Conservation (phyloP, 2,329 filamentous ascomycete genomes). For the Uncinocarpus reesii region DNA sequence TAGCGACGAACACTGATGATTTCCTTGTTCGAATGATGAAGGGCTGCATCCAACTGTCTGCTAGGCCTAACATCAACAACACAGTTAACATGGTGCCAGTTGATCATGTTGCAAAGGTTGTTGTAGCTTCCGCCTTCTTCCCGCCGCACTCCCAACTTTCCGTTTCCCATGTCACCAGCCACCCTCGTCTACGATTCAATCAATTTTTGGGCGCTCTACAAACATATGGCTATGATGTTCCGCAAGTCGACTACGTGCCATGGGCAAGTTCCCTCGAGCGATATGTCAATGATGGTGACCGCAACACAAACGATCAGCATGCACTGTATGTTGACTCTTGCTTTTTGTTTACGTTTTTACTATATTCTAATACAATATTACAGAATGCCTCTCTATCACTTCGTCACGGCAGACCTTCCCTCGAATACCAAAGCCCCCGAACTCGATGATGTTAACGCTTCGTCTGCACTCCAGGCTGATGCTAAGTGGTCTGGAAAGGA, state of each 20-base stretch:
- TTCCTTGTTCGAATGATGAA: constrained; percentile 81
- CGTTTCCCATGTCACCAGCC: constrained; percentile 69
- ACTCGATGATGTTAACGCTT: constrained; percentile 62
- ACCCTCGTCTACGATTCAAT: constrained; percentile 68
- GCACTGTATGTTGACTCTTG: constrained; percentile 21
- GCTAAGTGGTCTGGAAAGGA: constrained; percentile 46
- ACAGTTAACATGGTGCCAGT: constrained; percentile 86
- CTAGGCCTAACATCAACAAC: constrained; percentile 68
- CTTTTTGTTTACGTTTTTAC: neutral
- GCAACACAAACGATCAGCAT: constrained; percentile 58
- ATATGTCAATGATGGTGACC: constrained; percentile 54
- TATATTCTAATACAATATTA: constrained; percentile 4
- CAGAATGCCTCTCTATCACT: constrained; percentile 59
- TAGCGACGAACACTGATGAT: constrained; percentile 68
- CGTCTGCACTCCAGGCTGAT: constrained; percentile 54
- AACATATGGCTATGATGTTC: constrained; percentile 61
- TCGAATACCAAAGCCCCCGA: constrained; percentile 60
- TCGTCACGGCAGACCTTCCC: constrained; percentile 60
- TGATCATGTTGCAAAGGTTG: constrained; percentile 68
- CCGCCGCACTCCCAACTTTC: constrained; percentile 46
- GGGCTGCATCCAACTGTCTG: constrained; percentile 69
- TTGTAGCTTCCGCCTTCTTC: constrained; percentile 62
- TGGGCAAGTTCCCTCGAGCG: constrained; percentile 60
- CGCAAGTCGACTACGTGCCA: constrained; percentile 54
- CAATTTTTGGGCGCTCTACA: constrained; percentile 62